These are phyloP conservation scores for Exophiala sp. DNA, from an alignment of 2,329 filamentous ascomycete genomes.

Conservation along the genomic window DNA sequence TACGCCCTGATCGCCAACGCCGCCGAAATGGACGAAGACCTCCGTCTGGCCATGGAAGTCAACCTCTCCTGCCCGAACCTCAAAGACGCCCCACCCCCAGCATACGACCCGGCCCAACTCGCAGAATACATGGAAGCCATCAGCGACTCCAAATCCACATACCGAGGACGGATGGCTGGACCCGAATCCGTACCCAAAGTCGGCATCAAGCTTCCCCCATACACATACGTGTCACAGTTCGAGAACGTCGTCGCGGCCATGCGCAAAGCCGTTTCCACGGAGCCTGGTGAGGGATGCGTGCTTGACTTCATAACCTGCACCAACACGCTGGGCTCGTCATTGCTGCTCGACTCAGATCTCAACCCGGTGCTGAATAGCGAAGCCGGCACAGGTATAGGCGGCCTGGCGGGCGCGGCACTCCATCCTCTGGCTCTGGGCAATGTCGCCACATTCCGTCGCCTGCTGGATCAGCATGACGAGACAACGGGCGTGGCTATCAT, in stretches of 20 bases:
- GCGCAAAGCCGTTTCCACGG: slow-evolving; percentile 18
- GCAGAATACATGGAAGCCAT: slow-evolving; percentile 54
- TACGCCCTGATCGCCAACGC: slow-evolving; percentile 49
- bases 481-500: slow-evolving; percentile 61
- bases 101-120: slow-evolving; percentile 58
- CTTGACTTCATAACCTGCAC: slow-evolving; percentile 65
- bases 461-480: slow-evolving; percentile 52
- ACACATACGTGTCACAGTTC: slow-evolving; percentile 68
- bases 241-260: slow-evolving; percentile 54
- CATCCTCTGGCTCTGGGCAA: slow-evolving; percentile 74
- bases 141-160: slow-evolving; percentile 32
- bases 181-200: slow-evolving; percentile 45
- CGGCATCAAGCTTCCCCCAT: slow-evolving; percentile 74
- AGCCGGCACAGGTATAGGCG: slow-evolving; percentile 59
- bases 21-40: slow-evolving; percentile 37
- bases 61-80: slow-evolving; percentile 81
- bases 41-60: slow-evolving; percentile 66
- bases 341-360: slow-evolving; percentile 49
- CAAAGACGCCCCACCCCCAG: slow-evolving; percentile 63
- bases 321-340: slow-evolving; percentile 68
- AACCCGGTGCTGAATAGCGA: slow-evolving; percentile 50
- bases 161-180: slow-evolving; percentile 24
- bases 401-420: slow-evolving; percentile 67
- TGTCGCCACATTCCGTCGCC: slow-evolving; percentile 61
- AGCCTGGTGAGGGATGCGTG: slow-evolving; percentile 23